A percentile compares a stretch with the other conserved stretches of the same genome.
Evolutionary conservation across 441 rosid species (phyloP).

Genomic region (Aleurites moluccanus): DNA sequence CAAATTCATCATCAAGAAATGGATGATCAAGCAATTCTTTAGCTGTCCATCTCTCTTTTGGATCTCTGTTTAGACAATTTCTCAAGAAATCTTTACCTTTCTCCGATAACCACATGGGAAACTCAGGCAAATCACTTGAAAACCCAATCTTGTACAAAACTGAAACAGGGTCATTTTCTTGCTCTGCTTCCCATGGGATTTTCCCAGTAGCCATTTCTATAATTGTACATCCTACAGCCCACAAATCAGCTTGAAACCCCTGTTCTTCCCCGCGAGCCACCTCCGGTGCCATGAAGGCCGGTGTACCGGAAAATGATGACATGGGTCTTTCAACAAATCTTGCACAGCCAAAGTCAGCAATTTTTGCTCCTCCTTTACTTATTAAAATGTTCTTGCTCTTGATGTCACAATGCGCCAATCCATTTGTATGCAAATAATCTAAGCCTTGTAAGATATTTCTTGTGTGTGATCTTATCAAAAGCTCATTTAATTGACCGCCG

Average conservation of each 20-base stretch:
- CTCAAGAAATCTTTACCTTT: conserved; percentile 60
- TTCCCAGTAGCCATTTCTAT: conserved; percentile 80
- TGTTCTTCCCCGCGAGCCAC: conserved; percentile 79
- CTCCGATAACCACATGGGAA: conserved; percentile 60
- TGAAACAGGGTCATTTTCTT: conserved; percentile 59
- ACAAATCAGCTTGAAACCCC: conserved; percentile 68
- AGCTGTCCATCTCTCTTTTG: conserved; percentile 56
- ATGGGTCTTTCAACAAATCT: conserved; percentile 27
- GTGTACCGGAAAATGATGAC: conserved; percentile 71
- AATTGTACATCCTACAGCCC: conserved; percentile 80
- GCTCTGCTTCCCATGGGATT: conserved; percentile 64
- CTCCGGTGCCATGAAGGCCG: conserved; percentile 96
- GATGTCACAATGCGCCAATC: conserved; percentile 74
- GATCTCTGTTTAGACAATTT: conserved; percentile 58
- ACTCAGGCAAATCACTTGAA: conserved; percentile 57
- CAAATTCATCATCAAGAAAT: conserved; percentile 42
- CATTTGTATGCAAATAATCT: conserved; percentile 55
- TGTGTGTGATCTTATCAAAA: conserved; percentile 41
- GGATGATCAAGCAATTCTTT: conserved; percentile 67
- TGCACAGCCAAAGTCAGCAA: conserved; percentile 78
- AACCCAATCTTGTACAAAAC: conserved; percentile 77
- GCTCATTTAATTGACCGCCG: conserved; percentile 66
- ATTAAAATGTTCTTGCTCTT: conserved; percentile 55
- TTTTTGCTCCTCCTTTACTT: conserved; percentile 49
- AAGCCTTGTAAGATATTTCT: conserved; percentile 53